Evolutionary conservation across 2,329 filamentous ascomycete species (phyloP).

Genomic region (Hysterium pulicare): DNA sequence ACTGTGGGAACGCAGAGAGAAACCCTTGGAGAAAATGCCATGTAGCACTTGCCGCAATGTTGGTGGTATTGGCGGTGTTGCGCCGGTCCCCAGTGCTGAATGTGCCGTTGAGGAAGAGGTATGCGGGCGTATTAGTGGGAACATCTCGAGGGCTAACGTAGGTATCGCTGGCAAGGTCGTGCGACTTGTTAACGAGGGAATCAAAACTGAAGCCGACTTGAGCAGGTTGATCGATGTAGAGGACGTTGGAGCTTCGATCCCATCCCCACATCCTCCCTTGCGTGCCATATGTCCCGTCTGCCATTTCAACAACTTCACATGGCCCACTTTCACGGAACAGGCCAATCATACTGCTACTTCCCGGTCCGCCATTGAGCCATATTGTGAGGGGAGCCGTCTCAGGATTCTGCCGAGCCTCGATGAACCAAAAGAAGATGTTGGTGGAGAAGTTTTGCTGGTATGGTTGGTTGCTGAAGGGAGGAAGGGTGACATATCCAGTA

Average conservation of each 20-base stretch:
- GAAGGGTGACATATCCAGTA: constrained; percentile 65
- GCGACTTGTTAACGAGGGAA: constrained; percentile 50
- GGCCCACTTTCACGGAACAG: constrained; percentile 60
- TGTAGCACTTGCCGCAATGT: constrained; percentile 55
- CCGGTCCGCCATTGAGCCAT: constrained; percentile 65
- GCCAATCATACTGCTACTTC: constrained; percentile 62
- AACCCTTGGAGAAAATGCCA: constrained; percentile 67
- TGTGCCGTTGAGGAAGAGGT: constrained; percentile 58
- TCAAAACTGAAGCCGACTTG: constrained; percentile 70
- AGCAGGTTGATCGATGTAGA: constrained; percentile 63
- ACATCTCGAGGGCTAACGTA: constrained; percentile 40
- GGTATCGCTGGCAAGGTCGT: constrained; percentile 35
- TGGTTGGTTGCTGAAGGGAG: constrained; percentile 47
- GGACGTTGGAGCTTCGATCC: constrained; percentile 59
- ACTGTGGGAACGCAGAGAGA: constrained; percentile 56
- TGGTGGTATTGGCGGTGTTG: constrained; percentile 55
- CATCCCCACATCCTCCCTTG: constrained; percentile 61
- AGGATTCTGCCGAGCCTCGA: constrained; percentile 55
- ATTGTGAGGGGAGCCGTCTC: constrained; percentile 54
- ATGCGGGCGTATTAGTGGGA: constrained; percentile 34
- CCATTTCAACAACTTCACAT: constrained; percentile 41
- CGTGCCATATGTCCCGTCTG: constrained; percentile 51
- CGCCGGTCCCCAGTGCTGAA: constrained; percentile 55
- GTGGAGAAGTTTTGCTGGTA: constrained; percentile 55
- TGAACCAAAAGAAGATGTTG: constrained; percentile 66